These are phyloP conservation scores for Cryptococcus sp. DNA, from an alignment of 1,284 basidiomycete species.

Conservation along the genomic window DNA sequence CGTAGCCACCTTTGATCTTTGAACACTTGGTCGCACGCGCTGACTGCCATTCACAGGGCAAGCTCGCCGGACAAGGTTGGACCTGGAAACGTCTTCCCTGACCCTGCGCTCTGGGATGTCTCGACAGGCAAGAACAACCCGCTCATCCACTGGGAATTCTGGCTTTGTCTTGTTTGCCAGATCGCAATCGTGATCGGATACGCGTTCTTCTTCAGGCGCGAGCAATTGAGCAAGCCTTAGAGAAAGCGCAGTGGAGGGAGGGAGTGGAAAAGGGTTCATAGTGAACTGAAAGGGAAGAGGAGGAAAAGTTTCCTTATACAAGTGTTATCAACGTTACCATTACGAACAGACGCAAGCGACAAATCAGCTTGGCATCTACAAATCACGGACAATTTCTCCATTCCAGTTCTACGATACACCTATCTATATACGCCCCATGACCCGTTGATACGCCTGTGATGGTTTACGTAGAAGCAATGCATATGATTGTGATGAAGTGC, in stretches of 20 bases:
- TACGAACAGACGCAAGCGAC: not conserved
- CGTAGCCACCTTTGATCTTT: constrained; percentile 8
- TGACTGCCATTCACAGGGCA: constrained; percentile 22
- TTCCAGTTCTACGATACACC: not conserved
- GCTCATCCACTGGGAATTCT: constrained; percentile 64
- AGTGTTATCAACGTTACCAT: not conserved
- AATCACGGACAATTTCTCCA: constrained; percentile 1
- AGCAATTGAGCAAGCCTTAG: constrained; percentile 52
- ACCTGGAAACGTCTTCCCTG: constrained; percentile 86
- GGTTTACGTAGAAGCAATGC: no score
- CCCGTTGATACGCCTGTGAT: no score
- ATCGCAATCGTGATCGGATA: constrained; percentile 83
- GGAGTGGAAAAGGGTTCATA: not conserved
- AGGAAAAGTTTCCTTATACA: not conserved
- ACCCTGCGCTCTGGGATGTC: constrained; percentile 84
- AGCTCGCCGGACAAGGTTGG: constrained; percentile 60
- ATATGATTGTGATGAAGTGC: no score
- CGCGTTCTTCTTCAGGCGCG: constrained; percentile 77
- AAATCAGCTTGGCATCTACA: no score
- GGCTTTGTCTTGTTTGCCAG: constrained; percentile 69
- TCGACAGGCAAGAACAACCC: constrained; percentile 47
- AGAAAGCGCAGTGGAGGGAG: not conserved
- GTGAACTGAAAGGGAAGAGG: not conserved
- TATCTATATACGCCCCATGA: no score
- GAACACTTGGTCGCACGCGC: not conserved